Evolutionary conservation across 2,329 filamentous ascomycete species (phyloP).

Genomic region (Aureobasidium sp.): DNA sequence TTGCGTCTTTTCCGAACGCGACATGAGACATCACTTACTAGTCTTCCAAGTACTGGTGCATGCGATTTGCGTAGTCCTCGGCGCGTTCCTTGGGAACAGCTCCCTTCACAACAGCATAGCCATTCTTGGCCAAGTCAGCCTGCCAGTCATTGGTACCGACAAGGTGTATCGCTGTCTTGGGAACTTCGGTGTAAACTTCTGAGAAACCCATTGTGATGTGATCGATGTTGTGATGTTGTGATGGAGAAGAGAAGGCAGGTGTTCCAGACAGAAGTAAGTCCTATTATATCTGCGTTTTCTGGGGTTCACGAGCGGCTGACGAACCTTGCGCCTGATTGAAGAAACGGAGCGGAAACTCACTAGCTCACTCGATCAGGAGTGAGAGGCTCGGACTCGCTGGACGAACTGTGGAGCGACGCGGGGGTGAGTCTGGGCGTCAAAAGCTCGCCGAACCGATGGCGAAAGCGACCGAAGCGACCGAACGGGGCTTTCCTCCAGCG

Average conservation of each 20-base stretch:
- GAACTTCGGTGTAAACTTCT: conserved; percentile 14
- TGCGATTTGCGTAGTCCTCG: conserved; percentile 27
- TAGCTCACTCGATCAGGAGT: neutral
- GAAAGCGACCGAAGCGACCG: neutral
- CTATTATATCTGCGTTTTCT: neutral
- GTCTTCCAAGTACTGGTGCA: conserved; percentile 28
- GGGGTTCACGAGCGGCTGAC: neutral
- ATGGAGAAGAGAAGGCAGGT: neutral
- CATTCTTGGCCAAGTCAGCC: conserved; percentile 27
- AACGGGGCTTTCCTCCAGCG: neutral
- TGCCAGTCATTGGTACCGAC: conserved; percentile 4
- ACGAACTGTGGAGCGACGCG: neutral
- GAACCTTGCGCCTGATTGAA: neutral
- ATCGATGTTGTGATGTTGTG: neutral
- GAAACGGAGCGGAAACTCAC: neutral
- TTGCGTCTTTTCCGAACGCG: no score
- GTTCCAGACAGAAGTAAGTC: neutral
- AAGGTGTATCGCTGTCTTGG: conserved; percentile 11
- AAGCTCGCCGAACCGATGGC: neutral
- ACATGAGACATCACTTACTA: conserved; percentile 19
- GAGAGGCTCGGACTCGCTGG: neutral
- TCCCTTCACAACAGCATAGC: conserved; percentile 42
- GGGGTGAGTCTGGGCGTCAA: neutral
- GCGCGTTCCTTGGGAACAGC: conserved; percentile 40
- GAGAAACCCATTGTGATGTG: conserved; percentile 4